A percentile compares a stretch with the other conserved stretches of the same genome.
Conservation (phyloP, 75 land plant species). For the Pseudotsuga menziesii region DNA sequence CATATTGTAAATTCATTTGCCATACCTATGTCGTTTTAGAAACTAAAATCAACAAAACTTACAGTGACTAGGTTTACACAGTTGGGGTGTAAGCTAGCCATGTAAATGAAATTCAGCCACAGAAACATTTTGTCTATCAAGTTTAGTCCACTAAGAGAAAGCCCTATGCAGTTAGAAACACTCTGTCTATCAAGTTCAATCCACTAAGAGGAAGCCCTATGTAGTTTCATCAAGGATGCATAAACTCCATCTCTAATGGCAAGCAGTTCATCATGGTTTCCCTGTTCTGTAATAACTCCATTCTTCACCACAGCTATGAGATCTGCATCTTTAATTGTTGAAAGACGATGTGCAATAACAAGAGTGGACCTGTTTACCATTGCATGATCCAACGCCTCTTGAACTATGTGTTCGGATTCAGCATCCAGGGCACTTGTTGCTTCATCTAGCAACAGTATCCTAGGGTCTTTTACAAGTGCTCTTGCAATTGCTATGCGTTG, state of each 20-base stretch:
- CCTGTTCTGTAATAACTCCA: slow-evolving; percentile 76
- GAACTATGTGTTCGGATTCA: slow-evolving; percentile 76
- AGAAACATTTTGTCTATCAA: too few species aligned
- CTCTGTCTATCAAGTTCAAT: too few species aligned
- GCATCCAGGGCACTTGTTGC: slow-evolving; percentile 86
- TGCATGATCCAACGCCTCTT: slow-evolving; percentile 70
- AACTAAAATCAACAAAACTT: too few species aligned
- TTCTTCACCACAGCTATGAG: slow-evolving; percentile 74
- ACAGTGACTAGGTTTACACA: too few species aligned
- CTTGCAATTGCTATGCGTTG: slow-evolving; percentile 84
- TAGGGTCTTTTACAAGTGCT: slow-evolving; percentile 69
- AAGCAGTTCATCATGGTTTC: slow-evolving; percentile 64
- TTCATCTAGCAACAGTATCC: slow-evolving; percentile 72
- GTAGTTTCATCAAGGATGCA: slow-evolving; percentile 60
- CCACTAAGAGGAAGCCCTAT: slow-evolving; percentile 22
- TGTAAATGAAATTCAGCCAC: too few species aligned
- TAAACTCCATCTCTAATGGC: slow-evolving; percentile 48
- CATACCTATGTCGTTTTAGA: too few species aligned
- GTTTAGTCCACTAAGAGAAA: too few species aligned
- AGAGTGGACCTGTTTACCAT: slow-evolving; percentile 70
- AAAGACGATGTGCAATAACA: slow-evolving; percentile 79
- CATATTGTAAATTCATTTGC: too few species aligned
- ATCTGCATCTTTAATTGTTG: slow-evolving; percentile 73
- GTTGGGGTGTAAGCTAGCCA: too few species aligned
- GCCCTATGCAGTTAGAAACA: too few species aligned